These are phyloP conservation scores for Diaporthe sp. DNA, from an alignment of 2,329 filamentous ascomycete genomes.

Conservation along the genomic window DNA sequence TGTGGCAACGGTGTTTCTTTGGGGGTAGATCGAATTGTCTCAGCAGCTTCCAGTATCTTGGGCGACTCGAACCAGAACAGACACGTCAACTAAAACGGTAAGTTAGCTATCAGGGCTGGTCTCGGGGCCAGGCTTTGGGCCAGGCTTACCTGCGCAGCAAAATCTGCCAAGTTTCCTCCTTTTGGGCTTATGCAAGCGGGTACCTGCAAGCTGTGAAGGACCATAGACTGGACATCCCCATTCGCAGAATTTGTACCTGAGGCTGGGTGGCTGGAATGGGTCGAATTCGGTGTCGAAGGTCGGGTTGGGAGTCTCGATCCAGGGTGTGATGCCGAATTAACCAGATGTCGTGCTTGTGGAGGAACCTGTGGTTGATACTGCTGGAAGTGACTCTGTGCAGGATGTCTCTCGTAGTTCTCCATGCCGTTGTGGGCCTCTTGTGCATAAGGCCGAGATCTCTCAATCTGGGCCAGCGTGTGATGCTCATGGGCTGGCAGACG, in stretches of 20 bases:
- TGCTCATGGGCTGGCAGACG: conserved; percentile 32
- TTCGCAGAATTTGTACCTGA: conserved; percentile 51
- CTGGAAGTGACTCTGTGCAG: conserved; percentile 31
- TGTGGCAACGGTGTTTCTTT: conserved; percentile 59
- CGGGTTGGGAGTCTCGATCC: conserved; percentile 53
- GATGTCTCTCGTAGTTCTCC: conserved; percentile 36
- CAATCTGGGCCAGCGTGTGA: conserved; percentile 30
- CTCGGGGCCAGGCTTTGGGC: background rate
- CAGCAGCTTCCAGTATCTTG: conserved; percentile 81
- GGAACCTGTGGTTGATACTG: conserved; percentile 35
- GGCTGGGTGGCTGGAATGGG: conserved; percentile 48
- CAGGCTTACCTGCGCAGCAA: conserved; percentile 80
- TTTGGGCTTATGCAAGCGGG: conserved; percentile 81
- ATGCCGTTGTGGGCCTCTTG: conserved; percentile 33
- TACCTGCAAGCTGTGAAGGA: conserved; percentile 76
- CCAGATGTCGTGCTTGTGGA: conserved; percentile 29
- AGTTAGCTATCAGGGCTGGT: conserved; percentile 19
- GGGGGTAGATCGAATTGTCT: conserved; percentile 67
- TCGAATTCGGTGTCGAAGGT: conserved; percentile 55
- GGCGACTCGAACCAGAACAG: conserved; percentile 98
- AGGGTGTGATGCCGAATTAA: conserved; percentile 26
- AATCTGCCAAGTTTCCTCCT: conserved; percentile 84
- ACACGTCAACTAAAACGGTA: conserved; percentile 81
- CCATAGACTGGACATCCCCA: conserved; percentile 61
- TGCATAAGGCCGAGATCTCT: conserved; percentile 37